Conservation (phyloP, 2,329 filamentous ascomycete species). For the Phaeosphaeria sp. region DNA sequence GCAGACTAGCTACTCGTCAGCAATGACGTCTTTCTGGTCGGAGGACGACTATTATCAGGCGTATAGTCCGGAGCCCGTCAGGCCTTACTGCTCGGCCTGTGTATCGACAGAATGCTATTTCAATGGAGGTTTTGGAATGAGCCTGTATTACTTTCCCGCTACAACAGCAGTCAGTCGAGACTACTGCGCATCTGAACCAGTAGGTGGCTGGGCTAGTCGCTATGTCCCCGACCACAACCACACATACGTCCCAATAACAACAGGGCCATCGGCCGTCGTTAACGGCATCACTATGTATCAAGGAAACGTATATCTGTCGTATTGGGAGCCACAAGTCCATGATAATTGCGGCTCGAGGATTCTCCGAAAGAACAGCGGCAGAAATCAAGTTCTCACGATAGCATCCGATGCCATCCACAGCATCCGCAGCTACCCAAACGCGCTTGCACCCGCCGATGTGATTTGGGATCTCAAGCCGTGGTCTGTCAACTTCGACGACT, state of each 20-base stretch:
- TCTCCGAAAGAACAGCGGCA: conserved; percentile 2
- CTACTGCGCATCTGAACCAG: conserved; percentile 18
- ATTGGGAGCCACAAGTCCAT: conserved; percentile 13
- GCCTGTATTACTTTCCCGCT: conserved; percentile 21
- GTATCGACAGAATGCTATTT: conserved; percentile 21
- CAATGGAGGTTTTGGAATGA: conserved; percentile 12
- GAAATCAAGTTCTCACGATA: conserved; percentile 17
- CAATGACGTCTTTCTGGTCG: conserved; percentile 8
- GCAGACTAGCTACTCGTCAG: conserved; percentile 13
- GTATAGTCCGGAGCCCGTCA: not conserved
- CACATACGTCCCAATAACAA: conserved; percentile 22
- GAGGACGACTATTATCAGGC: conserved; percentile 1
- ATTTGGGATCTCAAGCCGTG: conserved; percentile 10
- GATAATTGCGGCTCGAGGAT: conserved; percentile 18
- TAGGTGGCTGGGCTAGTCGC: conserved; percentile 5
- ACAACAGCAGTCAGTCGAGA: conserved; percentile 18
- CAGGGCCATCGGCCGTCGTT: conserved; percentile 20
- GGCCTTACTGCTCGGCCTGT: conserved; percentile 21
- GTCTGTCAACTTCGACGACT: conserved; percentile 22
- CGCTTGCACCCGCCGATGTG: conserved; percentile 3
- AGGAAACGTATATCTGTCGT: conserved; percentile 25
- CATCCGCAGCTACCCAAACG: conserved; percentile 17
- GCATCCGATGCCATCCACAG: conserved; percentile 21
- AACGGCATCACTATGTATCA: conserved; percentile 22
- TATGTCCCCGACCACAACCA: conserved; percentile 12